phyloP scores from a whole-genome alignment of 306 rosid genomes.

The cucumber (Cucumis sativus) region Cucumber_9930_V3 NC_026657.2:128501-129000 shows the following conservation, averaged over 20 bases:
- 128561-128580: no score
- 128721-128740: slow-evolving; percentile 42
- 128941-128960: slow-evolving; percentile 56
- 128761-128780: slow-evolving; percentile 66
- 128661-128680: background rate
- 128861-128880: slow-evolving; percentile 46
- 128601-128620: background rate
- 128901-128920: slow-evolving; percentile 44
- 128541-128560: no score
- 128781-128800: slow-evolving; percentile 56
- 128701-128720: slow-evolving; percentile 60
- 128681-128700: slow-evolving; percentile 13
- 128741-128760: slow-evolving; percentile 70
- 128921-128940: slow-evolving; percentile 69
- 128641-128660: background rate
- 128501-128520: no score
- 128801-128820: slow-evolving; percentile 71
- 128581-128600: background rate
- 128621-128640: background rate
- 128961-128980: slow-evolving; percentile 35
- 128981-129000: slow-evolving; percentile 78
- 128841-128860: slow-evolving; percentile 51
- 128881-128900: slow-evolving; percentile 6
- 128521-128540: no score
- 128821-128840: slow-evolving; percentile 57